Evolutionary conservation across 768 basidiomycete genomes (phyloP), one percentile per base, ranked within the genome.

Genomic region (Calocybe cyanea): DNA sequence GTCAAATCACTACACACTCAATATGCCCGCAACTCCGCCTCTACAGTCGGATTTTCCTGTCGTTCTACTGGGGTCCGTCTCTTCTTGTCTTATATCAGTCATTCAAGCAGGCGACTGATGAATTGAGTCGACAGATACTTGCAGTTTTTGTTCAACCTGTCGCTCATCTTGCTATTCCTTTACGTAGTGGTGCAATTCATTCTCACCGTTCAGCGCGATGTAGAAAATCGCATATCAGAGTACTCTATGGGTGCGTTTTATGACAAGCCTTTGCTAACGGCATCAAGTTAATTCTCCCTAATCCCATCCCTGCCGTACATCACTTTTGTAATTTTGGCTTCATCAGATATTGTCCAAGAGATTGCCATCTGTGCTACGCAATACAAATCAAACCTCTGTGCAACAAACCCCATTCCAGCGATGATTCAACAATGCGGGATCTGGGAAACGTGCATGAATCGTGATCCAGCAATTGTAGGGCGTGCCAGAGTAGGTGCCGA

Each of bases 381-480:
- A 45, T 87, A 85, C 73, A 82, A 82, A 62, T 79, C 82, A 50
- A 97, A 96, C 64, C 73, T 85, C 17, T 97, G 95, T 64, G 81
- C 78, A 33, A 60, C 63, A 11, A 82, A 76, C 54, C 76, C 87
- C 24, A 76, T 95, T 10, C 96, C 95, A 24, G 91, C 89, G 11
- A 88, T 98, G 87, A 75, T 81, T 37, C 78, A 80, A 33, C 85
- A 87, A 62, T 99, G 95, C 64, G 77, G 77, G 38, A 78, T 77
- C 49, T 98, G 95, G 95, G 89, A 95, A 59, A 78, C 80, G 4
- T 97, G 93, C 62, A 95, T 96, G 94, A 85, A 87, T 66, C 84
- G 90, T 48, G 94, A 97, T 71, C 92, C 94, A 44, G 82, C 84
- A 15, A 83, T 85, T 32, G 80, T 94, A 33, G 92, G 92, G 1